These are phyloP conservation scores for Pseudogymnoascus sp. DNA, from an alignment of 2,329 filamentous ascomycete genomes.

Conservation along the genomic window DNA sequence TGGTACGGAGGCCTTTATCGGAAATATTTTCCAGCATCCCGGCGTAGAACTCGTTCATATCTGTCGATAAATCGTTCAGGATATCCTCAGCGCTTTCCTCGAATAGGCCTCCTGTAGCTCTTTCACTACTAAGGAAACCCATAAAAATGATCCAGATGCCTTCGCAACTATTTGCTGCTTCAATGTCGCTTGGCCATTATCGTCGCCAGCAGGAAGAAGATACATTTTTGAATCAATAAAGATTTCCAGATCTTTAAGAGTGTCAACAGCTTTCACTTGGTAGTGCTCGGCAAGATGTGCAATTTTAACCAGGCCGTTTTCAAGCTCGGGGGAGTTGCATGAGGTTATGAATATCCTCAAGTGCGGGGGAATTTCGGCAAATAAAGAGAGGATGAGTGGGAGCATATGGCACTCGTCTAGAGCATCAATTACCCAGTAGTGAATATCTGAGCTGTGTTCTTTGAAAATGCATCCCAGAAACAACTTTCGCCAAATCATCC, in stretches of 20 bases:
- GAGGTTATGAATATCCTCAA: slow-evolving; percentile 26
- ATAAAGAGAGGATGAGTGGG: slow-evolving; percentile 22
- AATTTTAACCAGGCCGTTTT: not conserved
- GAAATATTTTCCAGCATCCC: slow-evolving; percentile 13
- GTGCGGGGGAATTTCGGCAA: slow-evolving; percentile 10
- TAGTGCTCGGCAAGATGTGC: slow-evolving; percentile 8
- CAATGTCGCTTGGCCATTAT: slow-evolving; percentile 12
- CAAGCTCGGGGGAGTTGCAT: slow-evolving; percentile 15
- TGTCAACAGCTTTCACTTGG: slow-evolving; percentile 19
- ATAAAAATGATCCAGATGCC: slow-evolving; percentile 29
- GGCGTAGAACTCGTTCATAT: slow-evolving; percentile 24
- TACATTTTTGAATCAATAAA: slow-evolving; percentile 21
- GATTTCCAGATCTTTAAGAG: slow-evolving; percentile 22
- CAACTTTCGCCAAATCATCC: slow-evolving; percentile 29
- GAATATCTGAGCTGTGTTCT: slow-evolving; percentile 15
- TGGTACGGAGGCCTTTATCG: slow-evolving; percentile 13
- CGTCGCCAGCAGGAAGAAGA: slow-evolving; percentile 12
- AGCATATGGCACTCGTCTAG: slow-evolving; percentile 29
- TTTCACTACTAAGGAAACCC: slow-evolving; percentile 28
- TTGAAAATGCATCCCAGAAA: slow-evolving; percentile 29
- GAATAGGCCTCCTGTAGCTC: slow-evolving; percentile 25
- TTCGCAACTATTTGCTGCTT: slow-evolving; percentile 20
- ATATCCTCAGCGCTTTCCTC: slow-evolving; percentile 23
- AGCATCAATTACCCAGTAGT: slow-evolving; percentile 33
- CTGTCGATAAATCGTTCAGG: slow-evolving; percentile 28